Evolutionary conservation across 2,329 filamentous ascomycete species (phyloP), one percentile per base, ranked within the genome.

Genomic region (Ciborinia camelliae): DNA sequence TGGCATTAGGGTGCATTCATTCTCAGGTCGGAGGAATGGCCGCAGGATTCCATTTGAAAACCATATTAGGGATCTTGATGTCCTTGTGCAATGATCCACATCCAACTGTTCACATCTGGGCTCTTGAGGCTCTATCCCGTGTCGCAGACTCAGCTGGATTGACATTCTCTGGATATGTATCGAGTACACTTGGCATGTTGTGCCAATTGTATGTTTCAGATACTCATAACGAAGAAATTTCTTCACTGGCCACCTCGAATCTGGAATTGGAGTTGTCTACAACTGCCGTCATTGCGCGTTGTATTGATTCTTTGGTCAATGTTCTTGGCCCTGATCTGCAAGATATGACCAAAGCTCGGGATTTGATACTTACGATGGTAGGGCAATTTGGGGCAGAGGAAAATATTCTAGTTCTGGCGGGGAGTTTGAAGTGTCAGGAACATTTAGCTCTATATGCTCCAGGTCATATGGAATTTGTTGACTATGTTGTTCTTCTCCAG

Each of bases 1-100:
- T 96, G 81, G 92, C 95, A 15, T 80, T 99, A 37, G 95, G 95
- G 10, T 90, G 90, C 64, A 98, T 99, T 60, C 93, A 99, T 77
- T 90, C 92, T 23, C 92, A 97, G 75, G 90, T 99, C 41, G 96
- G 95, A 65, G 94, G 95, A 64, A 98, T 99, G 93, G 95, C 95
- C 62, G 95, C 95, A 63, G 92, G 93, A 4, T 92, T 95, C 72
- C 95, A 99, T 75, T 82, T 99, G 59, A 98, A 98, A 79, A 97
- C 92, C 1, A 97, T 99, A 58, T 84, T 97, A n/a, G 90, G 94
- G 23, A 96, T 99, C 47, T 80, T 99, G n/a, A 96, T 98, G 90
- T 98, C 95, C 9, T 83, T 99, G 12, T 94, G 92, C 76, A 97
- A 93, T 71, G 95, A 99, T 73, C 91, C 94, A 26, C 95, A 99